Evolutionary conservation across 176 grass and related monocot species (phyloP).

Genomic region (Eremochloa ophiuroides): DNA sequence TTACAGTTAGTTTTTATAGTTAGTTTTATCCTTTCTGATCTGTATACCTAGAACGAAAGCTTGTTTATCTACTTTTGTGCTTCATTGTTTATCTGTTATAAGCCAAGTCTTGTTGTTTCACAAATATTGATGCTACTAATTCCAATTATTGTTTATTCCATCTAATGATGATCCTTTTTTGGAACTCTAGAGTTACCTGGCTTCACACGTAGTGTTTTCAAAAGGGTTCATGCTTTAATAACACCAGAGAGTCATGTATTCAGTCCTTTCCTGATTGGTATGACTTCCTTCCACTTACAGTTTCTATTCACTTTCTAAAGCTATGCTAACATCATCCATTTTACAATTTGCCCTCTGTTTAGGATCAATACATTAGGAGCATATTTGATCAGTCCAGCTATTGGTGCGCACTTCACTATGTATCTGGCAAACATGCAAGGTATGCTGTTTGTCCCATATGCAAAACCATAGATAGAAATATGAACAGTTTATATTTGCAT

Average conservation of each 20-base stretch:
- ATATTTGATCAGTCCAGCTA: slow-evolving; percentile 81
- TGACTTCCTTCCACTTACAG: background rate
- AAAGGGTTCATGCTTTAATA: slow-evolving; percentile 81
- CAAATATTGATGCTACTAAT: background rate
- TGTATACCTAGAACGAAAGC: background rate
- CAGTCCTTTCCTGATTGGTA: slow-evolving; percentile 93
- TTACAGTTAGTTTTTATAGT: no score
- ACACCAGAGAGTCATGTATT: slow-evolving; percentile 97
- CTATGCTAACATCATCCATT: slow-evolving; percentile 7
- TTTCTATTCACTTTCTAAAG: slow-evolving; percentile 11
- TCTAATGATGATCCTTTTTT: slow-evolving; percentile 21
- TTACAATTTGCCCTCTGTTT: slow-evolving; percentile 21
- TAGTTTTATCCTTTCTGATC: no score
- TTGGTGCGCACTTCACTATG: slow-evolving; percentile 86
- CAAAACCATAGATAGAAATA: slow-evolving; percentile 1
- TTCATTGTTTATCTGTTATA: background rate
- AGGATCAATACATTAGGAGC: slow-evolving; percentile 82
- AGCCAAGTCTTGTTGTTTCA: background rate
- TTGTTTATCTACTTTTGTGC: background rate
- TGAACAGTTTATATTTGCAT: no score
- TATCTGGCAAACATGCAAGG: slow-evolving; percentile 96
- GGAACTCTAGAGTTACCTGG: slow-evolving; percentile 84
- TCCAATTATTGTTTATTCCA: background rate
- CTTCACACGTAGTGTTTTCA: slow-evolving; percentile 88
- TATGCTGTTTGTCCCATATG: slow-evolving; percentile 22